Evolutionary conservation across 2,329 filamentous ascomycete genomes (phyloP), one percentile per base, ranked within the genome.

Genomic region (Alternaria postmessia): DNA sequence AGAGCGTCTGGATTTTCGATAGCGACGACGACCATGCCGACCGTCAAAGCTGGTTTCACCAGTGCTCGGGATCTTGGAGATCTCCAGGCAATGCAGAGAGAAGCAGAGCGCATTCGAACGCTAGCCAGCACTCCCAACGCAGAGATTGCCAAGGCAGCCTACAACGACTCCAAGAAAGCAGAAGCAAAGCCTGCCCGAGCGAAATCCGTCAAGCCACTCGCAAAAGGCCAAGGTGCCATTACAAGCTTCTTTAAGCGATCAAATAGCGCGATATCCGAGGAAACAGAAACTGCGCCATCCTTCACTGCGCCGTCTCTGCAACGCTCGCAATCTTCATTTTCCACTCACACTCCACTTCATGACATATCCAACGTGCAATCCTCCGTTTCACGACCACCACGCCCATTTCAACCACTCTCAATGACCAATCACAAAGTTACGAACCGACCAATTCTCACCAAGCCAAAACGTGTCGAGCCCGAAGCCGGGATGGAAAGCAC

Each of bases 171-270:
- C 61, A 56, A 75, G 66, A 65, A 53, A 61, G 68, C 46, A 57
- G 72, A 67, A 47, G 41, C 59, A 11, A 71, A 69, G 16, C 26
- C 59, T 5, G 36, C 57, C 3, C 64, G 62, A 11, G 59, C 62
- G 11, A 77, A 69, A 42, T 58, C 57, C 36, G 47, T 47, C 4
- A 78, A 79, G 71, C 78, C 78, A 53, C 79, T 77, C 68, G 76
- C 72, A 22, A 77, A 81, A 61, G 82, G 80, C 1, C 85, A 87
- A 70, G 83, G 82, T 26, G 83, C 75, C 49, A 84, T 88, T 46
- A 81, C 82, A 4, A 82, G 73, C 58, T 87, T 87, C 74, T 87
- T 87, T 65, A 74, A 74, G 16, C 75, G 75, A 63, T 69, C 76
- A 22, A 58, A 51, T 1, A 63, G 66, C 30, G 66, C 61, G 6